Conservation (phyloP, 2,329 filamentous ascomycete species). For the Dissoconium aciculare region DNA sequence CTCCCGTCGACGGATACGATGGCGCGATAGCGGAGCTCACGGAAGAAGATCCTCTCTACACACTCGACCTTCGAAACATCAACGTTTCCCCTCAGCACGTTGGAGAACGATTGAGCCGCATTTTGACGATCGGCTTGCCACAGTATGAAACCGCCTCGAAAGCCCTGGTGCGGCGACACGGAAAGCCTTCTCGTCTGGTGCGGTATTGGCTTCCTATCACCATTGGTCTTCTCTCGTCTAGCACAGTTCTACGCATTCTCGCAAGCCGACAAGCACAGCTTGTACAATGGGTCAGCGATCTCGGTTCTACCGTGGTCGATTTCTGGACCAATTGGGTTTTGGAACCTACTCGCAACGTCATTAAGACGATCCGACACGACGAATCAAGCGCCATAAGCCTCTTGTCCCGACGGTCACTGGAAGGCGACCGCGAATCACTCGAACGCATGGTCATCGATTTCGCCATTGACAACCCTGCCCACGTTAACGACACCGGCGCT, state of each 20-base stretch:
- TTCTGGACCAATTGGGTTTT: constrained; percentile 97
- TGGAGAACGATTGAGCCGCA: constrained; percentile 49
- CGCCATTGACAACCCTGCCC: constrained; percentile 62
- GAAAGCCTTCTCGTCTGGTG: constrained; percentile 57
- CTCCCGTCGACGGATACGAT: constrained; percentile 40
- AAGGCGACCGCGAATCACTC: constrained; percentile 77
- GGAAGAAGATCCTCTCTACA: constrained; percentile 34
- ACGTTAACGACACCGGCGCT: constrained; percentile 32
- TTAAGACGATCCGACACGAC: constrained; percentile 87
- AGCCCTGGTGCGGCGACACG: constrained; percentile 46
- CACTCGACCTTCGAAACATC: constrained; percentile 22
- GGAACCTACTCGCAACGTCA: constrained; percentile 65
- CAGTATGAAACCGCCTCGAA: constrained; percentile 46
- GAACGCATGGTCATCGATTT: constrained; percentile 99
- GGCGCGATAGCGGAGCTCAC: constrained; percentile 42
- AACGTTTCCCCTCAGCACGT: constrained; percentile 37
- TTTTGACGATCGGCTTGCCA: constrained; percentile 56
- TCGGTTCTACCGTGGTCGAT: constrained; percentile 65
- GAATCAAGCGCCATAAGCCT: constrained; percentile 86
- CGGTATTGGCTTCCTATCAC: constrained; percentile 79
- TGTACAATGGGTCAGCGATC: constrained; percentile 59
- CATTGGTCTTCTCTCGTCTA: constrained; percentile 62
- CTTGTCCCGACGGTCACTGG: constrained; percentile 84
- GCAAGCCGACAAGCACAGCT: constrained; percentile 64
- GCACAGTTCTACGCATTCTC: constrained; percentile 68